Percentiles rank a stretch among this genome's conserved stretches.
Evolutionary conservation across 768 basidiomycete species (phyloP).

Genomic region (Artomyces pyxidatus): DNA sequence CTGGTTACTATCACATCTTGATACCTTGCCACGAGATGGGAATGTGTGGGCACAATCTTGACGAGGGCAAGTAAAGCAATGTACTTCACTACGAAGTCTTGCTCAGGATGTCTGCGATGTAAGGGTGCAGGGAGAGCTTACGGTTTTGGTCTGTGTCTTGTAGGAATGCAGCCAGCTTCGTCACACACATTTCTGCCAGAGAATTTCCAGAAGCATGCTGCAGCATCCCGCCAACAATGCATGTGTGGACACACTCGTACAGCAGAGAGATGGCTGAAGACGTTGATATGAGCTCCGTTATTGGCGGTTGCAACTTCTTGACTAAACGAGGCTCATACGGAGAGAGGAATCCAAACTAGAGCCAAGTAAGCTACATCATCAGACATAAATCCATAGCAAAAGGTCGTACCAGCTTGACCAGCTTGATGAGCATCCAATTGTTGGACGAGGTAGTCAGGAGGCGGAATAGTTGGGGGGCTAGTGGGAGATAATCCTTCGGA

Average conservation of each 20-base stretch:
- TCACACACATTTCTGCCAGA: conserved; percentile 82
- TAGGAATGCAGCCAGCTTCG: conserved; percentile 88
- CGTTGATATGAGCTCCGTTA: conserved; percentile 91
- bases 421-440: conserved; percentile 99
- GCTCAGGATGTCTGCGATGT: not conserved
- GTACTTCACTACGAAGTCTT: conserved; percentile 72
- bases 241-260: conserved; percentile 98
- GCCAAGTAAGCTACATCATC: not conserved
- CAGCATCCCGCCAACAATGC: conserved; percentile 95
- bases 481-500: conserved; percentile 70
- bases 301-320: conserved; percentile 87
- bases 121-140: conserved; percentile 34
- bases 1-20: conserved; percentile 87
- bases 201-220: conserved; percentile 68
- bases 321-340: conserved; percentile 91
- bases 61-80: conserved; percentile 92
- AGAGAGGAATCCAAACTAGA: conserved; percentile 85
- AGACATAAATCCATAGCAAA: not conserved
- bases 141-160: conserved; percentile 93
- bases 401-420: conserved; percentile 79
- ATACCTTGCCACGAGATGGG: conserved; percentile 83
- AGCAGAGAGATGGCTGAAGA: conserved; percentile 92
- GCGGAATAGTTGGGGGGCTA: conserved; percentile 92
- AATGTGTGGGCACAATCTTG: conserved; percentile 91
- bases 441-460: conserved; percentile 90